phyloP scores from a whole-genome alignment of 345 rosid genomes.

The Hirschfeldia incana region DNA sequence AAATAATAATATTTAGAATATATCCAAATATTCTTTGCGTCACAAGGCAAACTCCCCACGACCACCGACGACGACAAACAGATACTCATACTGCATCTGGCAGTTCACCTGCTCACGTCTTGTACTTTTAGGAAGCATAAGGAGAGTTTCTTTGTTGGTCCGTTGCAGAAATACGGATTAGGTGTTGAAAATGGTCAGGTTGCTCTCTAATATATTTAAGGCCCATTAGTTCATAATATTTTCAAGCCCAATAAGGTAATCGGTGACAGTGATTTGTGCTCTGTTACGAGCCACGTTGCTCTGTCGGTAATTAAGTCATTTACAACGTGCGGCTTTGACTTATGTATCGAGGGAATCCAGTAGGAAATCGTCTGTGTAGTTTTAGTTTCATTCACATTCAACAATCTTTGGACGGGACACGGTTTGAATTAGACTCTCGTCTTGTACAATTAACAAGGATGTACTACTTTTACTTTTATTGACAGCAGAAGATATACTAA shows the following conservation, averaged over 20 bases:
- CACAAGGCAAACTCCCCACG: too few relatives aligned
- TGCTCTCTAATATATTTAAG: slow-evolving; percentile 29
- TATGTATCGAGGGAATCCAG: background rate
- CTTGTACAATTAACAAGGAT: background rate
- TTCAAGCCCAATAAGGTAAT: background rate
- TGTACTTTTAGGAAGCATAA: slow-evolving; percentile 83
- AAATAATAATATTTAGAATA: too few relatives aligned
- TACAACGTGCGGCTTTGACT: slow-evolving; percentile 23
- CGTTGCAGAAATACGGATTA: slow-evolving; percentile 77
- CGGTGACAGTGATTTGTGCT: background rate
- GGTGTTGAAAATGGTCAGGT: slow-evolving; percentile 77
- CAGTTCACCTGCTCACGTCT: slow-evolving; percentile 50
- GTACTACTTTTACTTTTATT: background rate
- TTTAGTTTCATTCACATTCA: background rate
- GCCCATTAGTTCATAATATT: background rate
- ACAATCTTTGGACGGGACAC: slow-evolving; percentile 24
- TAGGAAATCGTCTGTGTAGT: background rate
- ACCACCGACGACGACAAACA: too few relatives aligned
- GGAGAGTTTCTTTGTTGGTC: slow-evolving; percentile 73
- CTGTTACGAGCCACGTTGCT: background rate
- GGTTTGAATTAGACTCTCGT: background rate
- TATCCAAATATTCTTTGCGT: too few relatives aligned
- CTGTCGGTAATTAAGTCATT: slow-evolving; percentile 18
- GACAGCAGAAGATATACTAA: background rate
- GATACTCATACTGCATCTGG: too few relatives aligned